Conservation (phyloP, 179 eudicot species). For the Kewa caespitosa region DNA sequence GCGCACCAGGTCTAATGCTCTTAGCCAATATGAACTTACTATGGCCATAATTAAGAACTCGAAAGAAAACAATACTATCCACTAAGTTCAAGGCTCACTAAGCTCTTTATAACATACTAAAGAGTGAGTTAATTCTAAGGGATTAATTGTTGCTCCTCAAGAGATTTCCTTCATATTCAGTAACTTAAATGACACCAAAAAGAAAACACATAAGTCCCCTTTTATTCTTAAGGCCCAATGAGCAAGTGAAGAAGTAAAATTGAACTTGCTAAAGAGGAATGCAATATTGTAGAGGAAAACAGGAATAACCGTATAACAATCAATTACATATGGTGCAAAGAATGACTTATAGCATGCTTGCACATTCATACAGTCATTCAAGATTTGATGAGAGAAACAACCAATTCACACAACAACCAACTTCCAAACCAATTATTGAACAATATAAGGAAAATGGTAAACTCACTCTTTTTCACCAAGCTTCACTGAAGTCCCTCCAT, state of each 20-base stretch:
- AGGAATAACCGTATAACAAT: not conserved
- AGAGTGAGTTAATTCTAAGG: too few species aligned
- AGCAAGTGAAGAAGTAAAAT: not conserved
- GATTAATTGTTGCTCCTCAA: too few species aligned
- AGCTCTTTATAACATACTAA: too few species aligned
- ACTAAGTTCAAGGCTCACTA: too few species aligned
- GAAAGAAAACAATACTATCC: too few species aligned
- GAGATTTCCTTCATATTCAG: too few species aligned
- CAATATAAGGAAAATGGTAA: not conserved
- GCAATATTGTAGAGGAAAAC: not conserved
- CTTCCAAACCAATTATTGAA: not conserved
- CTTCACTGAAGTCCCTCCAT: constrained; percentile 74
- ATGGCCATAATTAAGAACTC: too few species aligned
- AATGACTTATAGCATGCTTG: too few species aligned
- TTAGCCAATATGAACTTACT: too few species aligned
- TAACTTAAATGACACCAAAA: not conserved
- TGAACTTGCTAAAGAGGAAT: not conserved
- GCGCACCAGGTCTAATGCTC: too few species aligned
- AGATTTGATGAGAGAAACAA: not conserved
- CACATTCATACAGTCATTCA: too few species aligned
- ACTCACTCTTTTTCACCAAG: constrained; percentile 78
- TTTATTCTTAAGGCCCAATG: not conserved
- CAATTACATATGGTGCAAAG: too few species aligned
- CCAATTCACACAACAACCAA: not conserved
- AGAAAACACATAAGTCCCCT: not conserved